Base-by-base conservation (phyloP, 768 basidiomycete genomes). In the Rhodotorula sphaerocarpa region DNA sequence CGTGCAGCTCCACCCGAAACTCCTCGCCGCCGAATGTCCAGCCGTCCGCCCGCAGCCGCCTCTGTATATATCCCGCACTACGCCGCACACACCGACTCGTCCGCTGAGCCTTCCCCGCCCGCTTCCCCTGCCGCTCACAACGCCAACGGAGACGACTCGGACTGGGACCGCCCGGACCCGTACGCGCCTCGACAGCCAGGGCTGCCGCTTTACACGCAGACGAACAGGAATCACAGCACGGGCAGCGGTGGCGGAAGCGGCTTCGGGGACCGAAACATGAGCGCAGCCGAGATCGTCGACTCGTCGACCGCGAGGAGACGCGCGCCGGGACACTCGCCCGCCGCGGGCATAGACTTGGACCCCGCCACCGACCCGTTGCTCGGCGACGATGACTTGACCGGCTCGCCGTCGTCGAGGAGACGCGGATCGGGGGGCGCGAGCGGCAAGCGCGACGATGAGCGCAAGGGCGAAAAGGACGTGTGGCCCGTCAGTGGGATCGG, bases 401-500 rank as follows among this genome's bases (percentile, higher is more conserved):
- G n/a, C n/a, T n/a, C n/a, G n/a, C n/a, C n/a, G n/a, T n/a, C n/a
- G n/a, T n/a, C n/a, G n/a, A n/a, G n/a, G n/a, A n/a, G n/a, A n/a
- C 39, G 10, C 21, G 2, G 42, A 34, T 31, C n/a, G 52, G 20
- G 43, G 27, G 23, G 39, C 51, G 45, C 48, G 20, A 12, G 3
- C 18, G n/a, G 41, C 15, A 43, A 44, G 20, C 21, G 43, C 25
- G 45, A 52, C 44, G 33, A 52, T 12, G 42, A 34, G 11, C 33
- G 45, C 39, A 31, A 64, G 51, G 46, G 11, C 39, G 57, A 41
- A 9, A 30, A 41, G 36, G 36, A n/a, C 12, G 23, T 23, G 28
- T 63, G 61, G 61, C 66, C 61, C 11, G 16, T 39, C n/a, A 60
- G 57, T 11, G 66, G 66, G 34, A 67, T 67, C 28, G 66, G 66